Evolutionary conservation across 1,284 basidiomycete genomes (phyloP).

Genomic region (Irpex sp.): DNA sequence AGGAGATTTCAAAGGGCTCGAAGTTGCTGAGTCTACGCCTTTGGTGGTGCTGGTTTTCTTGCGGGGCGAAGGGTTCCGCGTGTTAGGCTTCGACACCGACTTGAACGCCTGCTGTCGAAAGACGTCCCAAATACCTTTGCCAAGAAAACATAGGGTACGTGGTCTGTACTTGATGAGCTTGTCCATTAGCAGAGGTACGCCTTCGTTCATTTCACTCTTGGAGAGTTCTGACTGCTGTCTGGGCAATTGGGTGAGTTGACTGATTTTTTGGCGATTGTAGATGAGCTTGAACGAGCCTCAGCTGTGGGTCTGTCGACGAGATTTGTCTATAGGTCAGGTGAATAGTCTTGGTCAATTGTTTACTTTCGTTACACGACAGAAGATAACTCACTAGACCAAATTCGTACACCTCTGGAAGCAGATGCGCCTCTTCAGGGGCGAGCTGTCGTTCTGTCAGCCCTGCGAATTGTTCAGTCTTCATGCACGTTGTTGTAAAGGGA

Average conservation of each 20-base stretch:
- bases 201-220: slow-evolving; percentile 8
- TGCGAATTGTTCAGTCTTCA: not conserved
- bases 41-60: not conserved
- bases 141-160: slow-evolving; percentile 9
- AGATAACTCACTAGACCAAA: not conserved
- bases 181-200: slow-evolving; percentile 7
- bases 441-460: not conserved
- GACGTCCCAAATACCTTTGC: slow-evolving; percentile 7
- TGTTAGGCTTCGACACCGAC: not conserved
- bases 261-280: not conserved
- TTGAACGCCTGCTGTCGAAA: slow-evolving; percentile 7
- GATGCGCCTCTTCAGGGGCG: not conserved
- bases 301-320: slow-evolving; percentile 5
- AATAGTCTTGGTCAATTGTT: too few relatives aligned
- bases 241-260: not conserved
- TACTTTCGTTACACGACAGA: too few relatives aligned
- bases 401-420: not conserved
- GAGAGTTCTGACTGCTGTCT: slow-evolving; percentile 14
- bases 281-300: not conserved
- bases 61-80: not conserved
- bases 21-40: not conserved
- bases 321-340: not conserved
- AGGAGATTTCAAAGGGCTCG: not conserved
- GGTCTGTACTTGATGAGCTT: slow-evolving; percentile 11
- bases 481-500: too few relatives aligned